phyloP scores from a whole-genome alignment of 2,329 filamentous ascomycete genomes.

The Botrytis fragariae region DNA sequence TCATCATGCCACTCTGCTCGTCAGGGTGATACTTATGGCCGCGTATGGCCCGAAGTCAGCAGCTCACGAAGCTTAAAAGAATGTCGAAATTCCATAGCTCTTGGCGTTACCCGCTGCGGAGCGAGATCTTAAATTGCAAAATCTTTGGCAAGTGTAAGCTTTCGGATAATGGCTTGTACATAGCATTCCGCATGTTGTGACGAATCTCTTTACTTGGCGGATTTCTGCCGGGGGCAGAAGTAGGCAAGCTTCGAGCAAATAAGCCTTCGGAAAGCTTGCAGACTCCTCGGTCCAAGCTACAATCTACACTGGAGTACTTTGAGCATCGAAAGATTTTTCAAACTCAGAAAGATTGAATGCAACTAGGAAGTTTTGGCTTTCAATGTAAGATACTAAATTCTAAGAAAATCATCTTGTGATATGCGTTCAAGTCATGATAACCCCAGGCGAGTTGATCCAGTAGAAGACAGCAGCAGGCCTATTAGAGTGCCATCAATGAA shows the following conservation, averaged over 20 bases:
- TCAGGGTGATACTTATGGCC: not conserved
- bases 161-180: not conserved
- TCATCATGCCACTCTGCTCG: not conserved
- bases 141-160: not conserved
- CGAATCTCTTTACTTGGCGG: not conserved
- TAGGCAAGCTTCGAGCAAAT: not conserved
- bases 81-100: not conserved
- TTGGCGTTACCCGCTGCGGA: not conserved
- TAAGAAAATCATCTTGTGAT: not conserved
- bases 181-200: not conserved
- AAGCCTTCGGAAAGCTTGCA: not conserved
- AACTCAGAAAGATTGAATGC: not conserved
- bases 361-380: not conserved
- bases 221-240: too few species aligned
- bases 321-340: not conserved
- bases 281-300: not conserved
- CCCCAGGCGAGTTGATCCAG: not conserved
- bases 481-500: not conserved
- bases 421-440: not conserved
- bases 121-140: not conserved
- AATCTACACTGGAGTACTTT: not conserved
- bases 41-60: not conserved
- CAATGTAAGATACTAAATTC: not conserved
- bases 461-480: not conserved
- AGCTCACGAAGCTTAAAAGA: not conserved